phyloP scores from a whole-genome alignment of 805 yeast species.

The Metschnikowia similis region DNA sequence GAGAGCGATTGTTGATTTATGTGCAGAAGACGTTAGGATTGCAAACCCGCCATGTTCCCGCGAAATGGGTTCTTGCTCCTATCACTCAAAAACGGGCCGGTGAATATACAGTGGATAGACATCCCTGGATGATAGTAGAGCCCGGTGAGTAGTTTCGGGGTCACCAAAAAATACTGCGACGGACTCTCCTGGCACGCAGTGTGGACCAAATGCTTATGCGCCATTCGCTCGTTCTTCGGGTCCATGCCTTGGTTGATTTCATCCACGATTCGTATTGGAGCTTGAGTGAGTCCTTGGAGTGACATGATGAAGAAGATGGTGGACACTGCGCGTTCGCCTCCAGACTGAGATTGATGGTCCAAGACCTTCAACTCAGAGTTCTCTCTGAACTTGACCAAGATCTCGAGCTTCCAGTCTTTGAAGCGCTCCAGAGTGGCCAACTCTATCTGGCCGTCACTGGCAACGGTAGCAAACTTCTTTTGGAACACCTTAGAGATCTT shows the following conservation, averaged over 20 bases:
- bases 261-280: slow-evolving; percentile 94
- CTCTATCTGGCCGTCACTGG: slow-evolving; percentile 84
- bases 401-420: slow-evolving; percentile 78
- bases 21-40: neutral
- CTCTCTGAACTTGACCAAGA: slow-evolving; percentile 82
- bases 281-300: slow-evolving; percentile 77
- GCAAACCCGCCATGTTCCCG: neutral
- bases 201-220: slow-evolving; percentile 80
- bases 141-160: slow-evolving; percentile 83
- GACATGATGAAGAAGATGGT: slow-evolving; percentile 89
- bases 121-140: slow-evolving; percentile 72
- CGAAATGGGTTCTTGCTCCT: slow-evolving; percentile 2
- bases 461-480: slow-evolving; percentile 63
- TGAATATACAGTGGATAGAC: slow-evolving; percentile 76
- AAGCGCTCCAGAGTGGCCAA: slow-evolving; percentile 49
- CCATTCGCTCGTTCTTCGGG: slow-evolving; percentile 80
- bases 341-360: slow-evolving; percentile 89
- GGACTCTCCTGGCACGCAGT: slow-evolving; percentile 59
- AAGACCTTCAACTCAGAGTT: slow-evolving; percentile 63
- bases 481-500: slow-evolving; percentile 64
- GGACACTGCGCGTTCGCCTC: slow-evolving; percentile 96
- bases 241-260: slow-evolving; percentile 99
- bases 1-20: neutral
- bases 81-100: slow-evolving; percentile 28
- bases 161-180: slow-evolving; percentile 87